Evolutionary conservation across 2,329 filamentous ascomycete genomes (phyloP).

Genomic region (Sarocladium brachiariae): DNA sequence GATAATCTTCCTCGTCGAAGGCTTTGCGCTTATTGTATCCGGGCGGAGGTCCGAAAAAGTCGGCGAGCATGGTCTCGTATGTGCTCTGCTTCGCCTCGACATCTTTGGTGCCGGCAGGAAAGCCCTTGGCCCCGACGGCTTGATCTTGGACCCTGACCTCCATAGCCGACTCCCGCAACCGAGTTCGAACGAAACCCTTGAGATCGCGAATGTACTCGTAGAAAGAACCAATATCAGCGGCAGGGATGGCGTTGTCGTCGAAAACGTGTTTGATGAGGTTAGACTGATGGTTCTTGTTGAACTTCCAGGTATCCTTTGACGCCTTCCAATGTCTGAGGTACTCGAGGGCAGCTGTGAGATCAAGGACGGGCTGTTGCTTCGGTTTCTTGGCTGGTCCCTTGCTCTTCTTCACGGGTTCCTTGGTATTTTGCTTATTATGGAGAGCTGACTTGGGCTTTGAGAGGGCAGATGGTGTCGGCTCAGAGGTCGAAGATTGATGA

Average conservation of each 20-base stretch:
- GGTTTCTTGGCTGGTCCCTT: slow-evolving; percentile 34
- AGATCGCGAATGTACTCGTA: slow-evolving; percentile 73
- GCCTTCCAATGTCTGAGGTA: slow-evolving; percentile 74
- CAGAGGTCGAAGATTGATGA: slow-evolving; percentile 14
- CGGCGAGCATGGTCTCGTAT: slow-evolving; percentile 49
- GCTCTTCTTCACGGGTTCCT: slow-evolving; percentile 25
- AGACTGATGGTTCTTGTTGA: slow-evolving; percentile 89
- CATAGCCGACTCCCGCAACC: slow-evolving; percentile 60
- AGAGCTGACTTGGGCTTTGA: slow-evolving; percentile 17
- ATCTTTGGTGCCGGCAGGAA: slow-evolving; percentile 42
- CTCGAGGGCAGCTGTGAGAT: slow-evolving; percentile 58
- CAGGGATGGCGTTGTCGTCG: slow-evolving; percentile 62
- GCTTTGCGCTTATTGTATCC: slow-evolving; percentile 38
- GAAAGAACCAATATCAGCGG: slow-evolving; percentile 61
- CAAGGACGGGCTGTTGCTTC: slow-evolving; percentile 28
- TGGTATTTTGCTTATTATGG: slow-evolving; percentile 19
- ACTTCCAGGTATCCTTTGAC: slow-evolving; percentile 74
- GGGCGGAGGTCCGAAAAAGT: slow-evolving; percentile 33
- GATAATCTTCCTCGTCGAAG: slow-evolving; percentile 47
- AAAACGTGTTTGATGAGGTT: slow-evolving; percentile 79
- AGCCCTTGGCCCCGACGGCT: slow-evolving; percentile 39
- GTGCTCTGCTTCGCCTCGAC: slow-evolving; percentile 41
- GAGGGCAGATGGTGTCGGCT: slow-evolving; percentile 16
- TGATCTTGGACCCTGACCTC: slow-evolving; percentile 53
- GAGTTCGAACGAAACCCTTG: slow-evolving; percentile 64